Evolutionary conservation across 2,329 filamentous ascomycete genomes (phyloP).

Genomic region (Calonectria fujianensis): DNA sequence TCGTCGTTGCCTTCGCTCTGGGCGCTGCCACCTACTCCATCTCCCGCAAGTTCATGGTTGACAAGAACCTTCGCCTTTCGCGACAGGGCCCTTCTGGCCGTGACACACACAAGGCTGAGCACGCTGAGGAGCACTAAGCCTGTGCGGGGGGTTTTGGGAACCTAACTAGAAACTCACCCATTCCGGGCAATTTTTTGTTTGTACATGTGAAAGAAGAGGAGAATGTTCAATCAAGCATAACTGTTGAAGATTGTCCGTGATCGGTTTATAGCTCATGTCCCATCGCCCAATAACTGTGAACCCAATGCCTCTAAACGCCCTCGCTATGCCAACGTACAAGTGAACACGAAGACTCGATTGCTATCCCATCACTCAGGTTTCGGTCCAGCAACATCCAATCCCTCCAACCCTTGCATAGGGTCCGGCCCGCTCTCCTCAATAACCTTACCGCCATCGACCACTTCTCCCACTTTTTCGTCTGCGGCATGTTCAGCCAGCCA

Average conservation of each 20-base stretch:
- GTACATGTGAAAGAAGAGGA: slow-evolving; percentile 55
- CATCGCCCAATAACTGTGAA: slow-evolving; percentile 48
- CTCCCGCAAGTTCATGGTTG: slow-evolving; percentile 86
- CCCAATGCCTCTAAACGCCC: slow-evolving; percentile 63
- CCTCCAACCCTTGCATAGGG: slow-evolving; percentile 97
- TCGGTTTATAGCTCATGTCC: slow-evolving; percentile 52
- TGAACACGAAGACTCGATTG: slow-evolving; percentile 44
- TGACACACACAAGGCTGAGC: slow-evolving; percentile 50
- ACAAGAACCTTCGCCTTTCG: slow-evolving; percentile 93
- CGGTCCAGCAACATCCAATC: slow-evolving; percentile 94
- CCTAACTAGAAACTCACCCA: slow-evolving; percentile 46
- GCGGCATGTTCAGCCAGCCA: slow-evolving; percentile 93
- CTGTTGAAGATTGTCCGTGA: slow-evolving; percentile 52
- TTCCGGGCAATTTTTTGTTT: slow-evolving; percentile 43
- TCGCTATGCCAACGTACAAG: slow-evolving; percentile 65
- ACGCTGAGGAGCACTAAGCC: slow-evolving; percentile 58
- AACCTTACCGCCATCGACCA: slow-evolving; percentile 45
- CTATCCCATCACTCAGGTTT: slow-evolving; percentile 76
- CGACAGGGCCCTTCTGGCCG: slow-evolving; percentile 75
- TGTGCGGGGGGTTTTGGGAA: slow-evolving; percentile 37
- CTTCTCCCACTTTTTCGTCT: slow-evolving; percentile 80
- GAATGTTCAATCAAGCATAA: slow-evolving; percentile 51
- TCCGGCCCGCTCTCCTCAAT: slow-evolving; percentile 78
- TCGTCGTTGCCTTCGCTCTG: slow-evolving; percentile 91
- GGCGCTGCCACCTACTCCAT: slow-evolving; percentile 88